Percentiles rank a stretch among this genome's conserved stretches.
Conservation (phyloP, 2,329 filamentous ascomycete species). For the Alternaria panax region DNA sequence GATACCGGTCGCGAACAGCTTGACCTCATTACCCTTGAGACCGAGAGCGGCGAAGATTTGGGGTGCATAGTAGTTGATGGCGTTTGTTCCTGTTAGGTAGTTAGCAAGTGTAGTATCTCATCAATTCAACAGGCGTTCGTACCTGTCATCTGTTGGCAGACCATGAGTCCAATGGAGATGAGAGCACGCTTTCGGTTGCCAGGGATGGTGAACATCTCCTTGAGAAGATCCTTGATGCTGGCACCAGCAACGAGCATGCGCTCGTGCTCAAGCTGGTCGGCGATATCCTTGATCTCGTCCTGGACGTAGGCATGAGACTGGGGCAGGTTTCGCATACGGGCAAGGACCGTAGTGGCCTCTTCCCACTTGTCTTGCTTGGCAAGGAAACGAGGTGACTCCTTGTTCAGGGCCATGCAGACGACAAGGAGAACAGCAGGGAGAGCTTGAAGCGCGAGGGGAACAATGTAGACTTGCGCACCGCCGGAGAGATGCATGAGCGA, state of each 20-base stretch:
- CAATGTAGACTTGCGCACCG: slow-evolving; percentile 62
- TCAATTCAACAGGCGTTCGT: too few relatives aligned
- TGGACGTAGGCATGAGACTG: slow-evolving; percentile 47
- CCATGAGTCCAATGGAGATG: slow-evolving; percentile 68
- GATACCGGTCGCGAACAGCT: slow-evolving; percentile 75
- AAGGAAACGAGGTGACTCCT: slow-evolving; percentile 72
- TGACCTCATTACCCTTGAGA: slow-evolving; percentile 62
- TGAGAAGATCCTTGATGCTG: slow-evolving; percentile 50
- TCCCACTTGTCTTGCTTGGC: slow-evolving; percentile 74
- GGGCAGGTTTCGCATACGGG: slow-evolving; percentile 63
- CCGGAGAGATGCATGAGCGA: slow-evolving; percentile 56
- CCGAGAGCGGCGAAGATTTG: slow-evolving; percentile 73
- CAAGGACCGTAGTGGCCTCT: slow-evolving; percentile 64
- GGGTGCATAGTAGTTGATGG: slow-evolving; percentile 70
- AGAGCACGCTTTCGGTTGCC: slow-evolving; percentile 68
- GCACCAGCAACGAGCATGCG: slow-evolving; percentile 63
- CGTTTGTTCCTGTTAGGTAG: slow-evolving; percentile 59
- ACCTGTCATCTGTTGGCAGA: slow-evolving; percentile 79
- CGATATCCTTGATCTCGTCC: slow-evolving; percentile 47
- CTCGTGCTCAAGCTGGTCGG: slow-evolving; percentile 59
- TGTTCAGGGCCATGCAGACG: slow-evolving; percentile 67
- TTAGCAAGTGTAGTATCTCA: too few relatives aligned
- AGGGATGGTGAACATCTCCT: slow-evolving; percentile 55
- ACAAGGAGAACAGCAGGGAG: slow-evolving; percentile 69
- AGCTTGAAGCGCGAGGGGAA: slow-evolving; percentile 70